phyloP scores from a whole-genome alignment of 1,139 yeast species.

The Hyphopichia fennica region DNA sequence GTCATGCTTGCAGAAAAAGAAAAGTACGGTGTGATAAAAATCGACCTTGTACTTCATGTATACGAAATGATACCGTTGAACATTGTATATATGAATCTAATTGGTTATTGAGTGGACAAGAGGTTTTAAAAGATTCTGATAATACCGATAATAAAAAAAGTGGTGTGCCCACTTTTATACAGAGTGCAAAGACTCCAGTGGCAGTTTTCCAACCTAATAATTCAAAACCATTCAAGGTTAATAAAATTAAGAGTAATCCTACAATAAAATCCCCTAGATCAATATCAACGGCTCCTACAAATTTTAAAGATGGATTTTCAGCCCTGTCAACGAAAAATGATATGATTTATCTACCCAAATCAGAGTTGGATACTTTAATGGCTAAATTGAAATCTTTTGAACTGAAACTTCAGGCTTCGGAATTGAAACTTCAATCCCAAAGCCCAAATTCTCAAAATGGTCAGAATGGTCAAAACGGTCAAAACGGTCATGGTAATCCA shows the following conservation, averaged over 20 bases:
- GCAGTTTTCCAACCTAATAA: neutral
- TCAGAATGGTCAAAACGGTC: too few species aligned
- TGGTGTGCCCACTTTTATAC: neutral
- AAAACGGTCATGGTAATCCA: too few species aligned
- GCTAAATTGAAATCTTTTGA: neutral
- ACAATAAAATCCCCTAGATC: too few species aligned
- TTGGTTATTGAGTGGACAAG: neutral
- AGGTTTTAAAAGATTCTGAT: neutral
- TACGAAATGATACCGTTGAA: constrained; percentile 15
- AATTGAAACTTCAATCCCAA: neutral
- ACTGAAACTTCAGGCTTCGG: neutral
- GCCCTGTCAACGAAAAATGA: too few species aligned
- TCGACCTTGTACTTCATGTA: constrained; percentile 29
- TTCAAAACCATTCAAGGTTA: too few species aligned
- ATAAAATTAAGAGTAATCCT: too few species aligned
- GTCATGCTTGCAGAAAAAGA: constrained; percentile 27
- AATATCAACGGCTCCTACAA: too few species aligned
- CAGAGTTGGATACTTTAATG: neutral
- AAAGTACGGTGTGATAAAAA: constrained; percentile 32
- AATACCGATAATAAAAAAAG: neutral
- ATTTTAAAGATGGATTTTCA: too few species aligned
- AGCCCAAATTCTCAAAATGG: too few species aligned
- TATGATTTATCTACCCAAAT: neutral
- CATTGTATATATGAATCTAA: constrained; percentile 22
- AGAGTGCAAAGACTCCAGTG: constrained; percentile 1